These are phyloP conservation scores for Carex cristatella DNA, from an alignment of 176 grass and related monocot species.

Conservation along the genomic window DNA sequence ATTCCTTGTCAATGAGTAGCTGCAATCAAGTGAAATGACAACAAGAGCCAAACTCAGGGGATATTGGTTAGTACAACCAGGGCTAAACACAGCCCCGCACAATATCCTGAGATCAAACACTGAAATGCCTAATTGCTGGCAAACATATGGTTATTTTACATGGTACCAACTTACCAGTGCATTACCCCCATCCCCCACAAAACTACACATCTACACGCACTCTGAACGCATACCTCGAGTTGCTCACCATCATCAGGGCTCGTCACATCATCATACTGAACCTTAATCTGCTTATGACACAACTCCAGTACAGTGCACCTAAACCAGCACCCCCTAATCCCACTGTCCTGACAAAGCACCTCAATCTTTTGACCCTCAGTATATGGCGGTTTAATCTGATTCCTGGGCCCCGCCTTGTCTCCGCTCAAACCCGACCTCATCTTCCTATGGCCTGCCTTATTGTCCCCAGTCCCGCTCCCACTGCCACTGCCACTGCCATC, in stretches of 20 bases:
- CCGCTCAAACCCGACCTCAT: conserved; percentile 35
- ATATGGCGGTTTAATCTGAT: conserved; percentile 43
- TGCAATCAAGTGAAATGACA: not conserved
- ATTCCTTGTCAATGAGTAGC: not conserved
- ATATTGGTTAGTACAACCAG: not conserved
- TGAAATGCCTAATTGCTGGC: not conserved
- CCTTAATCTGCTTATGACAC: conserved; percentile 76
- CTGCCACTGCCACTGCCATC: not conserved
- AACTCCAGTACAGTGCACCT: conserved; percentile 75
- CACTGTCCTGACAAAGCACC: conserved; percentile 83
- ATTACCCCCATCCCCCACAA: not conserved
- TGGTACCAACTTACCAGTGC: not conserved
- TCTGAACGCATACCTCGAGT: conserved; percentile 57
- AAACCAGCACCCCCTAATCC: conserved; percentile 99
- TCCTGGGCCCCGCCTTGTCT: conserved; percentile 39
- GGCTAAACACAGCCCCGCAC: not conserved
- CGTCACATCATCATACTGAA: conserved; percentile 83
- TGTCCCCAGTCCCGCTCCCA: not conserved
- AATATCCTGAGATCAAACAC: not conserved
- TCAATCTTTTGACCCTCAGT: conserved; percentile 76
- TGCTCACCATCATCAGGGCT: conserved; percentile 72
- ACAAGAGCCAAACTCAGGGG: not conserved
- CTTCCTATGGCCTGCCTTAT: not conserved
- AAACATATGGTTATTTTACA: not conserved
- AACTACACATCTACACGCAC: not conserved